Base-by-base conservation (phyloP, 106 monocot species). In the Allium cepa region DNA sequence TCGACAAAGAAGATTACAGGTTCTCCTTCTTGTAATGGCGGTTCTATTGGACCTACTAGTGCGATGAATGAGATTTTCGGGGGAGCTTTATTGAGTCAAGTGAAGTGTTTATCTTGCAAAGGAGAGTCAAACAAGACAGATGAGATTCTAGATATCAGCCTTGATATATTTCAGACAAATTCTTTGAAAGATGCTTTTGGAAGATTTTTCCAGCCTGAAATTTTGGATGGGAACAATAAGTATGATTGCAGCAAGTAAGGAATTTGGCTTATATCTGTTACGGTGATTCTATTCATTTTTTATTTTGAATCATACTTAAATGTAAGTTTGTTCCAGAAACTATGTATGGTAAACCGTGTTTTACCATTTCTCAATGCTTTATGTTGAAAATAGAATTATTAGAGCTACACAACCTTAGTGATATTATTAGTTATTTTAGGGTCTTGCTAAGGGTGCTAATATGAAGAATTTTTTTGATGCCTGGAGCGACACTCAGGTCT, bases 71-170 rank as follows among this genome's bases (percentile, higher is more conserved):
- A 97, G 57, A 97, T 92, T 10, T 97, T 97, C 64, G 96, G 96
- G 7, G 96, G 96, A 4, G 75, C 88, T 36, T 67, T 97, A 28
- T 82, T 97, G 9, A 97, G 92, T 72, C 96, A 97, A 68, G 82
- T 97, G 67, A 97, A 87, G 67, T 97, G 96, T 74, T 70, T 97
- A 17, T 69, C 82, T 12, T 92, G 96, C 73, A 85, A 84, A 66
- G 83, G 74, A 36, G 92, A 88, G 56, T 92, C 88, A 6, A 92
- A 92, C 66, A 97, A 92, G 80, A 82, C 79, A 2, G 96, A 97
- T 58, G 92, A 97, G 75, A 97, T 97, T 64, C 91, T 97, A 88
- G 96, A 97, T 58, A 71, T 97, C 72, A 92, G 96, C 68, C 88
- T 97, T 7, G 96, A 97, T 49, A 72, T 97, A 14, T 82, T 70